Conservation (phyloP, 1,284 basidiomycete genomes). For the Veloboletus limbatus region DNA sequence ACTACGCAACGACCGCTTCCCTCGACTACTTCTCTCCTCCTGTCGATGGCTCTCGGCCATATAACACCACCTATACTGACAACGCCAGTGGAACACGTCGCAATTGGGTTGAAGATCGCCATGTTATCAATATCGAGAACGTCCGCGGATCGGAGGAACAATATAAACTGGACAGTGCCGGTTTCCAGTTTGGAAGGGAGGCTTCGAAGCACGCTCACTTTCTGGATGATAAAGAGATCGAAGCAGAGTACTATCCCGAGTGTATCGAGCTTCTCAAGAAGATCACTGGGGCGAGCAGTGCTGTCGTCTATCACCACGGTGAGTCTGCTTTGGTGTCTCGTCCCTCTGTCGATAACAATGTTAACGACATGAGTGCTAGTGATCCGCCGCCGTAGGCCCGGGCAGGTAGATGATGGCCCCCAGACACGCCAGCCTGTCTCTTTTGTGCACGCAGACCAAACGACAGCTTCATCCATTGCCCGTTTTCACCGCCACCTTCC, state of each 20-base stretch:
- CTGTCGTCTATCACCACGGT: conserved; percentile 54
- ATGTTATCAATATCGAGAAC: conserved; percentile 32
- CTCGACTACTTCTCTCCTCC: conserved; percentile 21
- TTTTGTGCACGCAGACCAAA: conserved; percentile 54
- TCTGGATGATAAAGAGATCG: conserved; percentile 41
- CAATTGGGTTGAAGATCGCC: conserved; percentile 20
- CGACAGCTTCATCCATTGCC: conserved; percentile 41
- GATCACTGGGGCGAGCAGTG: conserved; percentile 45
- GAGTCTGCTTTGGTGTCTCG: conserved; percentile 9
- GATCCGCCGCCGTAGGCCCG: conserved; percentile 43
- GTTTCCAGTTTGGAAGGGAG: conserved; percentile 44
- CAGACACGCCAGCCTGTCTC: conserved; percentile 49
- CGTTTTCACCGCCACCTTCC: conserved; percentile 56
- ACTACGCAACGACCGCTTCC: conserved; percentile 16
- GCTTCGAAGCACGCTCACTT: conserved; percentile 27
- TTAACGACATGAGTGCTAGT: conserved; percentile 14
- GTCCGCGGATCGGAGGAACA: conserved; percentile 44
- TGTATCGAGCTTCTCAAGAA: conserved; percentile 47
- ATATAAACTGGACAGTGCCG: conserved; percentile 46
- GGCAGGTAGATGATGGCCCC: conserved; percentile 38
- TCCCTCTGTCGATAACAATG: not conserved
- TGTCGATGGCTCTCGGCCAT: conserved; percentile 23
- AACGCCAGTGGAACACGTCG: conserved; percentile 5
- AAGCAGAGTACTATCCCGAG: conserved; percentile 47
- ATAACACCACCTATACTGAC: conserved; percentile 12